These are phyloP conservation scores for Sporothrix dimorphospora DNA, from an alignment of 2,329 filamentous ascomycete genomes.

Conservation along the genomic window DNA sequence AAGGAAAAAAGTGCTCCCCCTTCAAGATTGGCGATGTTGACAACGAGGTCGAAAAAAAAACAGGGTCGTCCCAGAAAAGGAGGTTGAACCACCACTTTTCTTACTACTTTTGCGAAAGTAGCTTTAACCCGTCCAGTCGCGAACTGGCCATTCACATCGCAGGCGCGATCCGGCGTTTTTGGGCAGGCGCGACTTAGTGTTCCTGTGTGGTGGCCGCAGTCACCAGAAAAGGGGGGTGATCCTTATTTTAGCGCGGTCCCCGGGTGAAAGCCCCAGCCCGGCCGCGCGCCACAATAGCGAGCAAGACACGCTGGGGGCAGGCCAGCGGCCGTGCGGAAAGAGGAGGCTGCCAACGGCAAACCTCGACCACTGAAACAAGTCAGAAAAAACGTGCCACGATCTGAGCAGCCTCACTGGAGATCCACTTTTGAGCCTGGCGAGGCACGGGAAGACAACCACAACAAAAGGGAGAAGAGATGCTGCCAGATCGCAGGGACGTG, in stretches of 20 bases:
- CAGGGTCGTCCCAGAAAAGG: slow-evolving; percentile 8
- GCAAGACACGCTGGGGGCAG: background rate
- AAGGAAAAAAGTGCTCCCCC: slow-evolving; percentile 9
- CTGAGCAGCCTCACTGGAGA: slow-evolving; percentile 23
- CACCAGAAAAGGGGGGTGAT: background rate
- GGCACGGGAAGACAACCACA: background rate
- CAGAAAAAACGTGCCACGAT: slow-evolving; percentile 23
- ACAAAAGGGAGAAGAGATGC: background rate
- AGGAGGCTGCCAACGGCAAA: background rate
- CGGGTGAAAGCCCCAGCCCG: background rate
- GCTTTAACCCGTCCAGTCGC: background rate
- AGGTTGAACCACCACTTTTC: background rate
- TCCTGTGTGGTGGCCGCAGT: background rate
- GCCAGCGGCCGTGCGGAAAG: background rate
- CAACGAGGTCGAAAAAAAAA: background rate
- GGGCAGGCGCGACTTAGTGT: slow-evolving; percentile 4
- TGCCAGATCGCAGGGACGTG: background rate
- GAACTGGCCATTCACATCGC: slow-evolving; percentile 26
- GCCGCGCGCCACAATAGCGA: background rate
- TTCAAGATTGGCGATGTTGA: slow-evolving; percentile 8
- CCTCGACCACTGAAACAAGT: background rate
- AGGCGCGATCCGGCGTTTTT: slow-evolving; percentile 24
- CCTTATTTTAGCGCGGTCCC: slow-evolving; percentile 12
- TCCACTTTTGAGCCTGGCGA: background rate
- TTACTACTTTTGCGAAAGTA: background rate